These are phyloP conservation scores for Gleditsia sinensis DNA, from an alignment of 306 rosid species.

Conservation along the genomic window DNA sequence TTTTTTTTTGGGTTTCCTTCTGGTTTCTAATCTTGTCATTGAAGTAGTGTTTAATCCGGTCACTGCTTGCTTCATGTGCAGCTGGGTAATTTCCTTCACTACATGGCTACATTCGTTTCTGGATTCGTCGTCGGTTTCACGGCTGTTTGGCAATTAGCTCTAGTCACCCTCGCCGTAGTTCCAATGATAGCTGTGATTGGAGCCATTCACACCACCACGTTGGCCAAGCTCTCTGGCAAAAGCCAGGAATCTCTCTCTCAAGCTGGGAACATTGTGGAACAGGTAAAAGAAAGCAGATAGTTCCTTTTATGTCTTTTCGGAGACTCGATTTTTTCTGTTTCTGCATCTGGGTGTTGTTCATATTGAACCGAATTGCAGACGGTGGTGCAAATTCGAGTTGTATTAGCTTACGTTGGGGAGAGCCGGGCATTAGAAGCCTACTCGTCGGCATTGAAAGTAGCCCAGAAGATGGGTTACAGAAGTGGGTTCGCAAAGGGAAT, in stretches of 20 bases:
- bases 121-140: conserved; percentile 96
- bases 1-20: background rate
- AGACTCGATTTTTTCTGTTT: conserved; percentile 7
- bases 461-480: conserved; percentile 86
- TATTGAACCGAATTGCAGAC: conserved; percentile 57
- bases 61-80: conserved; percentile 44
- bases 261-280: conserved; percentile 93
- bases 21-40: background rate
- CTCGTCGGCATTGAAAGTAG: conserved; percentile 71
- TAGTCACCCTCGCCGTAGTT: conserved; percentile 93
- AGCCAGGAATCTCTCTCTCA: conserved; percentile 91
- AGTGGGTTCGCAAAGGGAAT: conserved; percentile 91
- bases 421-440: conserved; percentile 69
- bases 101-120: conserved; percentile 96
- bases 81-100: conserved; percentile 96
- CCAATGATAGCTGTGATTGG: conserved; percentile 95
- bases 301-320: background rate
- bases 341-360: conserved; percentile 41
- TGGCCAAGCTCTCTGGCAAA: conserved; percentile 82
- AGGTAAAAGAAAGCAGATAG: conserved; percentile 47
- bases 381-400: conserved; percentile 88
- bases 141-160: conserved; percentile 96
- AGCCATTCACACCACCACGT: conserved; percentile 78
- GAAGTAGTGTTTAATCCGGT: conserved; percentile 9
- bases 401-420: conserved; percentile 81